Evolutionary conservation across 352 stramenopile genomes (phyloP).

Genomic region (Plasmopara viticola): DNA sequence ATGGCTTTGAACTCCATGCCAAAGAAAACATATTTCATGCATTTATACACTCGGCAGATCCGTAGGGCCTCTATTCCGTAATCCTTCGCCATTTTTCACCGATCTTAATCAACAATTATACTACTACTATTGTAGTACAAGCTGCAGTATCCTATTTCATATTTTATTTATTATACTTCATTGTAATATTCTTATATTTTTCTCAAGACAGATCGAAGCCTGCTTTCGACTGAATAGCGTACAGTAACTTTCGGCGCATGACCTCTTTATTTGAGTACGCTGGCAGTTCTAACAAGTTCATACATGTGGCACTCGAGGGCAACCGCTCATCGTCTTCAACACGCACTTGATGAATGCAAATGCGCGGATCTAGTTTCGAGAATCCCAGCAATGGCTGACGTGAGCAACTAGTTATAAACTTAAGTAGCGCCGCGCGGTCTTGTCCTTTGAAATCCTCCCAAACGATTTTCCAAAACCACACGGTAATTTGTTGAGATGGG

Average conservation of each 20-base stretch:
- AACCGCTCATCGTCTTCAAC: slow-evolving; percentile 64
- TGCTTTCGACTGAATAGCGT: slow-evolving; percentile 92
- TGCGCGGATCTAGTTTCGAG: slow-evolving; percentile 86
- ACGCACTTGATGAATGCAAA: slow-evolving; percentile 90
- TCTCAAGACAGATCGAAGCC: slow-evolving; percentile 96
- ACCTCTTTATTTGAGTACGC: slow-evolving; percentile 94
- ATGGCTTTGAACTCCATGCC: no score
- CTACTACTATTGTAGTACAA: no score
- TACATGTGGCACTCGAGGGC: slow-evolving; percentile 91
- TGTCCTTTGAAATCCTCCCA: slow-evolving; percentile 64
- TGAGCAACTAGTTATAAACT: slow-evolving; percentile 94
- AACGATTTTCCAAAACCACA: slow-evolving; percentile 81
- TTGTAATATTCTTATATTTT: neutral
- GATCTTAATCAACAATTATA: neutral
- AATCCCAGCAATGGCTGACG: slow-evolving; percentile 94
- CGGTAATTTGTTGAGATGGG: slow-evolving; percentile 53
- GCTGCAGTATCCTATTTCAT: no score
- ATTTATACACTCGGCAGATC: slow-evolving; percentile 17
- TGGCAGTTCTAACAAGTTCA: slow-evolving; percentile 97
- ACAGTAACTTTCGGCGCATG: slow-evolving; percentile 92
- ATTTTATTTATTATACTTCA: no score
- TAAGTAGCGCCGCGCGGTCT: slow-evolving; percentile 88
- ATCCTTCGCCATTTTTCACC: slow-evolving; percentile 12
- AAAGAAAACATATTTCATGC: neutral
- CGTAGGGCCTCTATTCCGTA: slow-evolving; percentile 20